These are phyloP conservation scores for Trifolium dubium DNA, from an alignment of 306 rosid genomes.

Conservation along the genomic window DNA sequence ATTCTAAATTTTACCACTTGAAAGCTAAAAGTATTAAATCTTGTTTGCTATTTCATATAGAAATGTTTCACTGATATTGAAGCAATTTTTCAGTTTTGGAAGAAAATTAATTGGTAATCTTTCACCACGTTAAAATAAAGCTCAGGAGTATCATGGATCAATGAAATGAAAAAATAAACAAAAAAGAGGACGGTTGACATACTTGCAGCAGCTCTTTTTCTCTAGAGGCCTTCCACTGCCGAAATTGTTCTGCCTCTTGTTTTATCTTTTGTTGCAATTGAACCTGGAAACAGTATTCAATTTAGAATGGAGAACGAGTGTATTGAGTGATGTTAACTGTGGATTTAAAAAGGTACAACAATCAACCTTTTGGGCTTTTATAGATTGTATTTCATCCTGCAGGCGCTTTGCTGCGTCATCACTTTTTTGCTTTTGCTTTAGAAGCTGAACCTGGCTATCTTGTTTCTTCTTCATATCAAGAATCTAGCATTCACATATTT, in stretches of 20 bases:
- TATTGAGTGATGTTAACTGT: constrained; percentile 18
- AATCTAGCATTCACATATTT: constrained; percentile 63
- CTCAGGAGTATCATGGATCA: constrained; percentile 13
- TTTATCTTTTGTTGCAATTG: constrained; percentile 93
- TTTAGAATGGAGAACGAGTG: constrained; percentile 6
- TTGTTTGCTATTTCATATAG: not conserved
- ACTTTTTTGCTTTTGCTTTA: constrained; percentile 96
- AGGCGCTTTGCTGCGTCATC: constrained; percentile 93
- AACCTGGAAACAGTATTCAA: constrained; percentile 55
- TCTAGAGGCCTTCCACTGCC: constrained; percentile 98
- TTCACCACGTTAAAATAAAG: constrained; percentile 19
- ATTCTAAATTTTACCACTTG: constrained; percentile 20
- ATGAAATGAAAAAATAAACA: not conserved
- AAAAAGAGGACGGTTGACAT: constrained; percentile 28
- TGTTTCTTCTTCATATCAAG: constrained; percentile 93
- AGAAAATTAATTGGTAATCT: constrained; percentile 1
- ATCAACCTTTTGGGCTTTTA: constrained; percentile 93
- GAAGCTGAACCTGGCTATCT: constrained; percentile 91
- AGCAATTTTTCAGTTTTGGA: constrained; percentile 26
- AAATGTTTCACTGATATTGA: constrained; percentile 11
- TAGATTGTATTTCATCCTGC: constrained; percentile 96
- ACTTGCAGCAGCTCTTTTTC: constrained; percentile 96
- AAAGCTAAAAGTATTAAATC: not conserved
- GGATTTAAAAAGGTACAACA: constrained; percentile 33
- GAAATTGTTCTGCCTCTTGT: constrained; percentile 98